Percentiles rank a stretch among this genome's conserved stretches.
phyloP scores from a whole-genome alignment of 768 basidiomycete genomes.

The Serendipita sp. region DNA sequence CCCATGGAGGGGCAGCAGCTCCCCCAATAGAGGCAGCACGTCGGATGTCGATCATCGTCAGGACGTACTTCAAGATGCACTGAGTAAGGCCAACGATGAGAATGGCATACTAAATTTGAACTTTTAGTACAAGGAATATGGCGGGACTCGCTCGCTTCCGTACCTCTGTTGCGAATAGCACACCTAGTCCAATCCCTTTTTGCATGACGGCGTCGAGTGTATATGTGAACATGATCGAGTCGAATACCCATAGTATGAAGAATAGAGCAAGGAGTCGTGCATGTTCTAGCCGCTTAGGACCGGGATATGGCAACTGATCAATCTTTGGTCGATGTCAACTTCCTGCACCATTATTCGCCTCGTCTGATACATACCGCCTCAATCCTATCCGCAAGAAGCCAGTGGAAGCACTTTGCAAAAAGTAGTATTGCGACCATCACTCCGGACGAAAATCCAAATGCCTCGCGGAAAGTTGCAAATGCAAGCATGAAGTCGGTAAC shows the following conservation, averaged over 20 bases:
- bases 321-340: conserved; percentile 37
- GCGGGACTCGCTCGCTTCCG: conserved; percentile 14
- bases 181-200: conserved; percentile 75
- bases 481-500: conserved; percentile 91
- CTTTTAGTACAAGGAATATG: no score
- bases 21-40: conserved; percentile 63
- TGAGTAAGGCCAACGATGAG: conserved; percentile 67
- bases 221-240: conserved; percentile 61
- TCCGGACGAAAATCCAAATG: conserved; percentile 83
- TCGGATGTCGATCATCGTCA: conserved; percentile 68
- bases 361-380: conserved; percentile 57
- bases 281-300: conserved; percentile 71
- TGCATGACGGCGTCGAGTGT: conserved; percentile 66
- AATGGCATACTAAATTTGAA: conserved; percentile 55
- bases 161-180: conserved; percentile 90
- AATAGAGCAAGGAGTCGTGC: conserved; percentile 65
- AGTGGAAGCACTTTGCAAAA: conserved; percentile 95
- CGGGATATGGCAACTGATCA: conserved; percentile 88
- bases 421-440: conserved; percentile 89
- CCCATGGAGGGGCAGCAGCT: conserved; percentile 83
- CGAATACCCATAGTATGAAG: conserved; percentile 52
- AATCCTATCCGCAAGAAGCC: conserved; percentile 87
- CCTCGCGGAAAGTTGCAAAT: conserved; percentile 92
- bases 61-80: conserved; percentile 62
- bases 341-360: neutral